Conservation (phyloP, 495 filamentous ascomycete genomes). For the Penicillium chermesinum region DNA sequence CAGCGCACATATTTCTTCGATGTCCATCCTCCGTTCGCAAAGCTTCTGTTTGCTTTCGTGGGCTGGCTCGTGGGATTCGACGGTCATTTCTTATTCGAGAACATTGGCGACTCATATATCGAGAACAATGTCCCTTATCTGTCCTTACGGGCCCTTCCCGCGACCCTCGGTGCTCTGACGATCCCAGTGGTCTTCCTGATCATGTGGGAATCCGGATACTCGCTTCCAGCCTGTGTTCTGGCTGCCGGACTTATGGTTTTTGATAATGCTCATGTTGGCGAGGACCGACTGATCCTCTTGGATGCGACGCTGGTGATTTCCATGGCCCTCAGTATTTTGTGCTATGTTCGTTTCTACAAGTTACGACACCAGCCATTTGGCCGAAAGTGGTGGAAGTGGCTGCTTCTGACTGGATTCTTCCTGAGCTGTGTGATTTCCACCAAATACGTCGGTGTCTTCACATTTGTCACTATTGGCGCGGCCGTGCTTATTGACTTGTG, state of each 20-base stretch:
- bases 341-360: conserved; percentile 98
- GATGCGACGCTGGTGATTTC: conserved; percentile 91
- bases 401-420: conserved; percentile 87
- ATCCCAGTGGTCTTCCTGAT: conserved; percentile 93
- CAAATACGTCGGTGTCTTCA: conserved; percentile 96
- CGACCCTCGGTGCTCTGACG: conserved; percentile 83
- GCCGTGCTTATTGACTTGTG: conserved; percentile 92
- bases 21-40: conserved; percentile 94
- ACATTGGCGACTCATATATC: conserved; percentile 98
- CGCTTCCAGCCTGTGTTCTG: conserved; percentile 82
- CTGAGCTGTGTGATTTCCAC: conserved; percentile 97
- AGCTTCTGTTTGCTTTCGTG: conserved; percentile 69
- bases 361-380: conserved; percentile 81
- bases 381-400: conserved; percentile 99
- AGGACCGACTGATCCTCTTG: conserved; percentile 91
- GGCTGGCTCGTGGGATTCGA: conserved; percentile 95
- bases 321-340: conserved; percentile 90
- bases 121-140: conserved; percentile 96
- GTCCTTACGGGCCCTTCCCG: conserved; percentile 89
- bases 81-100: conserved; percentile 96
- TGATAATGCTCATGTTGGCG: conserved; percentile 97
- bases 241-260: conserved; percentile 85
- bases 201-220: conserved; percentile 99
- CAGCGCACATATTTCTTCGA: conserved; percentile 99
- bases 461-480: conserved; percentile 93